Conservation (phyloP, 108 stramenopile species). For the Fragilariopsis cylindrus region DNA sequence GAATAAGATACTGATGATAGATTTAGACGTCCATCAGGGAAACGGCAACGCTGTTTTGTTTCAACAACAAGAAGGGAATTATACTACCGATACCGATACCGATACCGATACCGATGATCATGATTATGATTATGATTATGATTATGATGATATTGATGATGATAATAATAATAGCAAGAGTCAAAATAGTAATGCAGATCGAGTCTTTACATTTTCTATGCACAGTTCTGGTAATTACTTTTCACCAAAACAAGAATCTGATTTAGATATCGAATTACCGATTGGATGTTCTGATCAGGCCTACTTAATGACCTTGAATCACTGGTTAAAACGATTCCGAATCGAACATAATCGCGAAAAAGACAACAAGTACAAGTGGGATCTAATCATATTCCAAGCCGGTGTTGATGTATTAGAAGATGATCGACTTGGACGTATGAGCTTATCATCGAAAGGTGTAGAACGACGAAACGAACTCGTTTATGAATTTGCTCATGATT, state of each 20-base stretch:
- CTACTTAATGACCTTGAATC: conserved; percentile 63
- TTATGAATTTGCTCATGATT: conserved; percentile 49
- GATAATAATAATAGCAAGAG: not conserved
- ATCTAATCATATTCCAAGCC: conserved; percentile 85
- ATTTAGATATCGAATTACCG: conserved; percentile 83
- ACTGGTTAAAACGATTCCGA: conserved; percentile 71
- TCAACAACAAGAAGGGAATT: conserved; percentile 35
- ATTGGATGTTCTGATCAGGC: conserved; percentile 70
- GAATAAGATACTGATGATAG: conserved; percentile 74
- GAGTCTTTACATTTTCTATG: conserved; percentile 79
- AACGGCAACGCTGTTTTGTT: conserved; percentile 90
- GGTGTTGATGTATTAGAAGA: conserved; percentile 83
- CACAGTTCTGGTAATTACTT: conserved; percentile 87
- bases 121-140: not conserved
- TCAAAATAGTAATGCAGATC: conserved; percentile 5
- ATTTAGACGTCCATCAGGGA: conserved; percentile 94
- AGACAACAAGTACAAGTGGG: conserved; percentile 33
- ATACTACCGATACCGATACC: not conserved
- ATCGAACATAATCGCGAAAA: conserved; percentile 25
- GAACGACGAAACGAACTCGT: conserved; percentile 66
- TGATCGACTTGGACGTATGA: conserved; percentile 80
- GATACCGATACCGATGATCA: too few species aligned
- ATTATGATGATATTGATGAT: not conserved
- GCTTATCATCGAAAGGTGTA: conserved; percentile 57
- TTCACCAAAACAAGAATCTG: conserved; percentile 70